phyloP scores from a whole-genome alignment of 2,329 filamentous ascomycete genomes.

The Hymenoscyphus repandus region DNA sequence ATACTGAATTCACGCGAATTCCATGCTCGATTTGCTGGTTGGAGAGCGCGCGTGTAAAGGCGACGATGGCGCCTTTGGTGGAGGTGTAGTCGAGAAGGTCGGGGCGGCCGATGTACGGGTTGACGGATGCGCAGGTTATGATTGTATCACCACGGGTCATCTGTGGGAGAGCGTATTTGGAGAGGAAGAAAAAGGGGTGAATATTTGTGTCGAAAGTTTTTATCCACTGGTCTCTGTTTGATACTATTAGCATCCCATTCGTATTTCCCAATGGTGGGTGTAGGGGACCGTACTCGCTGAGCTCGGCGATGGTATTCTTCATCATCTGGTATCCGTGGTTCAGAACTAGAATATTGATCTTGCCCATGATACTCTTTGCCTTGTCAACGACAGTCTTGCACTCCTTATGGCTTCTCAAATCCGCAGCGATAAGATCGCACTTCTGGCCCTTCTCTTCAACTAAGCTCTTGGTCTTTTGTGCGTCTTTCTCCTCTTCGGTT shows the following conservation, averaged over 20 bases:
- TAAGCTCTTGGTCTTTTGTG: slow-evolving; percentile 64
- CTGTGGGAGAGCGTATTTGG: slow-evolving; percentile 71
- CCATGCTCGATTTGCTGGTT: slow-evolving; percentile 70
- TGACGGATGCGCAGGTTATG: slow-evolving; percentile 83
- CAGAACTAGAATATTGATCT: slow-evolving; percentile 69
- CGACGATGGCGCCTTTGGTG: slow-evolving; percentile 71
- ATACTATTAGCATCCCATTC: background rate
- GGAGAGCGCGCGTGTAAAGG: slow-evolving; percentile 71
- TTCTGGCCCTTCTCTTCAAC: slow-evolving; percentile 64
- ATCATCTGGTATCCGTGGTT: slow-evolving; percentile 75
- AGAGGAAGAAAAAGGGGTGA: slow-evolving; percentile 73
- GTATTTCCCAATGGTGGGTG: background rate
- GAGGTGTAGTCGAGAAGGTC: slow-evolving; percentile 80
- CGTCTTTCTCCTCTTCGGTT: slow-evolving; percentile 70
- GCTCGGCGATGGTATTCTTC: slow-evolving; percentile 63
- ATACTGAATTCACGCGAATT: slow-evolving; percentile 72
- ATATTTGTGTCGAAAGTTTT: slow-evolving; percentile 81
- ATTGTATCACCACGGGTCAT: slow-evolving; percentile 71
- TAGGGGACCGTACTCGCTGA: slow-evolving; percentile 52
- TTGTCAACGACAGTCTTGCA: slow-evolving; percentile 66
- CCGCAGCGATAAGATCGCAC: slow-evolving; percentile 58
- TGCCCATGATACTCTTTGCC: slow-evolving; percentile 59
- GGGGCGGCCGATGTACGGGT: slow-evolving; percentile 74
- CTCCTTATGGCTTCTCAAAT: slow-evolving; percentile 60
- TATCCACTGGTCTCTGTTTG: slow-evolving; percentile 66